Conservation (phyloP, 23 red algal species). For the Chondrus crispus region DNA sequence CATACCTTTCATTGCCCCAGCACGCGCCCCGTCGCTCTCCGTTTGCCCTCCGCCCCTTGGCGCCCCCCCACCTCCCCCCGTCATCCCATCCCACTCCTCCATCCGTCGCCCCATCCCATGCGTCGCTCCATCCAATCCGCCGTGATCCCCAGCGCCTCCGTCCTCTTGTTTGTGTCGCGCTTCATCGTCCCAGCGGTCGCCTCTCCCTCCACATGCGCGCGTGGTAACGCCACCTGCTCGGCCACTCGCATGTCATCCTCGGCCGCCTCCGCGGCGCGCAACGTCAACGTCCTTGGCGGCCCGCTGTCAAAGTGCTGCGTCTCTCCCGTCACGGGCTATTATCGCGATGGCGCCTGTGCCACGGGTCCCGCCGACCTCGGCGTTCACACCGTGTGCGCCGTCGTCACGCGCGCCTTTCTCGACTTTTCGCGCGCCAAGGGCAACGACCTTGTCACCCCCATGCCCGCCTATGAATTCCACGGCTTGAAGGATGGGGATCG, state of each 20-base stretch:
- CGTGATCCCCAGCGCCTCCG: no score
- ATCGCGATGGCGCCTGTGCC: slow-evolving; percentile 71
- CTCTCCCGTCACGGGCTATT: slow-evolving; percentile 57
- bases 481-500: slow-evolving; percentile 58
- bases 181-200: no score
- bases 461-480: slow-evolving; percentile 35
- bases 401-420: slow-evolving; percentile 61
- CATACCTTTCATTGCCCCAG: no score
- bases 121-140: no score
- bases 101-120: no score
- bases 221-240: no score
- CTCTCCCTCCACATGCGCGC: no score
- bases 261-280: slow-evolving; percentile 9
- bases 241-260: not conserved
- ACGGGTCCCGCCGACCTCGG: slow-evolving; percentile 54
- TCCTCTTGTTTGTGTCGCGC: no score
- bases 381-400: slow-evolving; percentile 73
- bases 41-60: no score
- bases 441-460: slow-evolving; percentile 55
- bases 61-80: no score
- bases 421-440: slow-evolving; percentile 37
- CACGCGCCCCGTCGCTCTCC: no score
- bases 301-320: slow-evolving; percentile 52
- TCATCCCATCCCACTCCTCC: no score
- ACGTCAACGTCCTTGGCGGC: slow-evolving; percentile 77